Base-by-base conservation (phyloP, 805 yeast genomes). In the Yarrowia sp. region DNA sequence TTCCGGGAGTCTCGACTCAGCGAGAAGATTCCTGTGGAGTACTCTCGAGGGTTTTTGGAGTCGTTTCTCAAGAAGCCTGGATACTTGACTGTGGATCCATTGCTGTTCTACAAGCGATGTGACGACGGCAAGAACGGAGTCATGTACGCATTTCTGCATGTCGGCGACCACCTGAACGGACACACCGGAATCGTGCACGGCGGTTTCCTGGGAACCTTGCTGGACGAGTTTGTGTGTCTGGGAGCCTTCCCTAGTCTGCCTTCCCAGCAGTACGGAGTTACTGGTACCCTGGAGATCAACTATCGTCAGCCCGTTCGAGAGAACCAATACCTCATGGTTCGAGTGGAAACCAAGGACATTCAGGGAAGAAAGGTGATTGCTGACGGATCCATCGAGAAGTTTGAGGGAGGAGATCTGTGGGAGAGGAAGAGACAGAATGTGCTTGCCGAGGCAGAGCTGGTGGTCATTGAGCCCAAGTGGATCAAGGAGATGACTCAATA, bases 401-500 rank as follows among this genome's bases (percentile, higher is more conserved):
- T 87, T 67, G 44, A 67, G 70, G 67, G 67, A 24, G 64, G 64
- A 2, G 44, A 48, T 16, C n/a, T 61, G 46, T 46, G 35, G 35
- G 69, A 65, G 22, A 69, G 68, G 26, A 75, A 71, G 38, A 67
- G 71, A 6, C 77, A 81, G 10, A 63, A 74, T 14, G 75, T 73
- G 10, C 76, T 85, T 59, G 96, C 93, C 0, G 76, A 79, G 16
- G 92, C 91, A 0, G 77, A 76, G 33, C 89, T 96, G 74, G 77
- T 89, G 1, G 78, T 91, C 67, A 95, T 91, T 1, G 96, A 91
- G 71, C 97, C 97, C 3, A 85, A 80, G 70, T 91, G 97, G 96
- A 90, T 90, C 76, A 87, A 84, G 71, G 89, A 85, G 71, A 76
- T 90, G 63, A 72, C 74, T 11, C 56, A 61, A 35, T 44, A 61